phyloP scores from a whole-genome alignment of 2,329 filamentous ascomycete genomes.

The Macroventuria anomochaeta region DNA sequence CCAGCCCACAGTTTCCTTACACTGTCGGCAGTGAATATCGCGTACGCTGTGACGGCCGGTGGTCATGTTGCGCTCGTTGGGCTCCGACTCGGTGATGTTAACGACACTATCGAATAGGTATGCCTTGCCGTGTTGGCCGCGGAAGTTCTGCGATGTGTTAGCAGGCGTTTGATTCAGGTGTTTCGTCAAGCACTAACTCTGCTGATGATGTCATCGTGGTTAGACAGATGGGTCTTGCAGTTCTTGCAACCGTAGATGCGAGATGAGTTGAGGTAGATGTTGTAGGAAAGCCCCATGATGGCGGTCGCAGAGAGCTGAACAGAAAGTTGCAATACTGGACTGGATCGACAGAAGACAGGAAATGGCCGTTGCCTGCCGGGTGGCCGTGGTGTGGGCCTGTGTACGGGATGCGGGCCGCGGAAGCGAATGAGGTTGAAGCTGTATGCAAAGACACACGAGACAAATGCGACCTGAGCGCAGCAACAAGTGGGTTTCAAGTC shows the following conservation, averaged over 20 bases:
- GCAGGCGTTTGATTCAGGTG: background rate
- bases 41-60: constrained; percentile 93
- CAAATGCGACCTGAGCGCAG: background rate
- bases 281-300: constrained; percentile 86
- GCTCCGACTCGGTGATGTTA: constrained; percentile 82
- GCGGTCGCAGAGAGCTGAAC: background rate
- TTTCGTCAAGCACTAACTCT: constrained; percentile 64
- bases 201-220: constrained; percentile 95
- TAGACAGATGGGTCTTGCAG: constrained; percentile 94
- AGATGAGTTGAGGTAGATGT: constrained; percentile 83
- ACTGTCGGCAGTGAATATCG: constrained; percentile 90
- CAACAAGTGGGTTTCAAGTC: background rate
- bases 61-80: constrained; percentile 97
- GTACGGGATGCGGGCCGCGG: constrained; percentile 4
- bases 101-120: constrained; percentile 96
- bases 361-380: constrained; percentile 1
- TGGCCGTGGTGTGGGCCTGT: constrained; percentile 7
- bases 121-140: constrained; percentile 96
- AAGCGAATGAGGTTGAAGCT: constrained; percentile 4
- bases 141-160: constrained; percentile 76
- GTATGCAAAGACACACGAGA: constrained; percentile 2
- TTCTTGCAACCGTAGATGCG: constrained; percentile 90
- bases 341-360: background rate
- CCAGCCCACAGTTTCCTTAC: constrained; percentile 93
- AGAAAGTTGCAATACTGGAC: background rate